Evolutionary conservation across 148 eudicot genomes (phyloP), one percentile per base, ranked within the genome.

Genomic region (Tetragonia tetragonoides): DNA sequence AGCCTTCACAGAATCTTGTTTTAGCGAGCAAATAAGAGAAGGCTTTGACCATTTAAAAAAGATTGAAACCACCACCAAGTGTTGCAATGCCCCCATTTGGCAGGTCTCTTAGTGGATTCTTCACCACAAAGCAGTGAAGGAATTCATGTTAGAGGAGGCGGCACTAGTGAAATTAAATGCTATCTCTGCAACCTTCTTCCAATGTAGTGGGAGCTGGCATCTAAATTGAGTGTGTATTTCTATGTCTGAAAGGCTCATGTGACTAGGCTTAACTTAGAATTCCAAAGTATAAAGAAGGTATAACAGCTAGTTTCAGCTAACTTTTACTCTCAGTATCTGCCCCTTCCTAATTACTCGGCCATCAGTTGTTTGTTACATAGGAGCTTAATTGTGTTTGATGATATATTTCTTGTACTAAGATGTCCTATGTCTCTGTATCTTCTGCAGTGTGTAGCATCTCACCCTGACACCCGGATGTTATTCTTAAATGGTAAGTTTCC

Each of bases 361-460:
- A 37, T 12, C 3, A 18, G 2, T 2, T 24, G 8, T 2, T 68
- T 60, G 47, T 21, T 37, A 38, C 1, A 10, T 28, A 37, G 21
- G 57, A 42, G 40, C 47, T 39, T 17, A 47, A 46, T 39, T 47
- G 4, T 82, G 65, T 34, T 39, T 60, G 44, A 38, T 49, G n/a
- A 16, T 44, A 38, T 73, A 69, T 34, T 70, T 41, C 23, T 75
- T 54, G 14, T 56, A 64, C 74, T 73, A 81, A 77, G 38, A 21
- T 21, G 23, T 57, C 65, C 11, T 68, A 3, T 57, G 39, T 81
- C 34, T 73, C 7, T 81, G 21, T 18, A 70, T 68, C 60, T 83
- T 83, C 75, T 86, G 88, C 94, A 94, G 98, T 94, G 97, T 83
- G 98, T 94, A 49, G 98, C 98, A 65, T 91, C 98, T 20, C 98